These are phyloP conservation scores for Scheffersomyces lignicola DNA, from an alignment of 1,139 yeast genomes.

Conservation along the genomic window DNA sequence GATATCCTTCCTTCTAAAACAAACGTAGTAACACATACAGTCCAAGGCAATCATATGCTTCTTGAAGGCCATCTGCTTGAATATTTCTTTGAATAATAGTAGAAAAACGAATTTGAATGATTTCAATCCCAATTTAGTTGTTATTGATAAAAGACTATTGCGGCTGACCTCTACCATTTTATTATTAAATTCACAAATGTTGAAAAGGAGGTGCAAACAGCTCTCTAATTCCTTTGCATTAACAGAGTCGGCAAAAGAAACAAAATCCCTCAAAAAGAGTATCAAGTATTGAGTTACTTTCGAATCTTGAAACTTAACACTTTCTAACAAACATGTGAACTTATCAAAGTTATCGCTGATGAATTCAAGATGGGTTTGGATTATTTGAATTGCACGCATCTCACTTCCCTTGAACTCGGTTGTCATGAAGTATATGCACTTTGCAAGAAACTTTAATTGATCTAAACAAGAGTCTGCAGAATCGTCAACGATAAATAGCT, in stretches of 20 bases:
- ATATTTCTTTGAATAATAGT: background rate
- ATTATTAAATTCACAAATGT: background rate
- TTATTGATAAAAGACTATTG: background rate
- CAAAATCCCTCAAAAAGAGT: slow-evolving; percentile 2
- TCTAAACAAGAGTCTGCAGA: background rate
- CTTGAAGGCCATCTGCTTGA: background rate
- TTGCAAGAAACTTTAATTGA: background rate
- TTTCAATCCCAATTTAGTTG: background rate
- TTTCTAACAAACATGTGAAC: background rate
- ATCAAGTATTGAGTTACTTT: background rate
- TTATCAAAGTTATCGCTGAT: background rate
- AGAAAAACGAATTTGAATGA: slow-evolving; percentile 1
- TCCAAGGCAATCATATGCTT: background rate
- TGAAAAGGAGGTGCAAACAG: background rate
- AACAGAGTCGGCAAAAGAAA: background rate
- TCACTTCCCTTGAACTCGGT: slow-evolving; percentile 1
- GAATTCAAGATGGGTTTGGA: background rate
- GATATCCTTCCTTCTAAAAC: slow-evolving; percentile 2
- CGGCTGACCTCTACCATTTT: background rate
- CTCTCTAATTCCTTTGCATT: background rate
- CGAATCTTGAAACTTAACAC: background rate
- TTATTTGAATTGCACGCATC: background rate
- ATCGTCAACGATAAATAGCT: background rate
- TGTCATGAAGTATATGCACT: background rate
- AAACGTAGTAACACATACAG: slow-evolving; percentile 11